Base-by-base conservation (phyloP, 768 basidiomycete species). In the Lentinula aciculospora region DNA sequence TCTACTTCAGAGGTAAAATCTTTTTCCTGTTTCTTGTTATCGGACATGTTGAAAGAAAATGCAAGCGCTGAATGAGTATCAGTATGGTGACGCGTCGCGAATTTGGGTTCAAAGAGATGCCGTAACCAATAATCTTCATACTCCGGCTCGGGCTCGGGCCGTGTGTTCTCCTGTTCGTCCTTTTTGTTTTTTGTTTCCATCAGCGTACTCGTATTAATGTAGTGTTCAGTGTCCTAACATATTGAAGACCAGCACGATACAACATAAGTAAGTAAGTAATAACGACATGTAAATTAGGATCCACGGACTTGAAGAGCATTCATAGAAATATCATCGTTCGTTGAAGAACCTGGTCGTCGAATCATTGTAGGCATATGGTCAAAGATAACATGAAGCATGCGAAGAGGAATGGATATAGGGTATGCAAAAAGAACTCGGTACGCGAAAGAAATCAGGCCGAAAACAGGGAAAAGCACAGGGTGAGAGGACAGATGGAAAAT, bases 1-100 rank as follows among this genome's bases (percentile, higher is more conserved):
- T 90, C 81, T 4, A 95, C 94, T 70, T 98, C 94, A 53, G 81
- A 76, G 0, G 92, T 88, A 63, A 79, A 97, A 68, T 98, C 95
- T 68, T 83, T 86, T 68, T 92, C 90, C 72, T 91, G 87, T 72
- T 90, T 89, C 75, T 85, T 86, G 71, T 82, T 81, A 63, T 92
- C 90, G 40, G 88, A 77, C 89, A 91, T 92, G 65, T 71, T 80
- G 71, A 69, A 70, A 72, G 71, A 64, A 64, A 60, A 58, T 62
- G 31, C 42, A 36, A 12, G 32, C 9, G 36, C 21, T 34, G 23
- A 29, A 50, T 34, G 42, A 23, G 42, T n/a, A n/a, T n/a, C n/a
- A n/a, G n/a, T 50, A 61, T 64, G 71, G 57, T 84, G 82, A 85
- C 84, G 84, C 85, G 85, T 85, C 82, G 76, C 76, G 76, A 34